Conservation (phyloP, 768 basidiomycete genomes). For the Cyathus striatus region DNA sequence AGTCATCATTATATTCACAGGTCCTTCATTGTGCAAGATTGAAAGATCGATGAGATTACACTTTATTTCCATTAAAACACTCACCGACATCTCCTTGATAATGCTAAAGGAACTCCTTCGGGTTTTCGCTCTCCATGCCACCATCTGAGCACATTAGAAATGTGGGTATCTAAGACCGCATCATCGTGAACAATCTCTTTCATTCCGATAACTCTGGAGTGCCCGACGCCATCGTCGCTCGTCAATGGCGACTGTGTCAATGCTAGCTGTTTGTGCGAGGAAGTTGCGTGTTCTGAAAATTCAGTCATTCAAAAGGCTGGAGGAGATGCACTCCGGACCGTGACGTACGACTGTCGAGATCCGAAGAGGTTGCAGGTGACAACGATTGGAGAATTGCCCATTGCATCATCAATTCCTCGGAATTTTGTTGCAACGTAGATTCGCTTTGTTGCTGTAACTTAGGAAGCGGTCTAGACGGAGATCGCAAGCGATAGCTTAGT, state of each 20-base stretch:
- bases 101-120: constrained; percentile 58
- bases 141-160: constrained; percentile 58
- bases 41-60: constrained; percentile 2
- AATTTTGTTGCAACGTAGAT: too few relatives aligned
- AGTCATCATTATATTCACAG: constrained; percentile 71
- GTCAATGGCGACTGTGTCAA: neutral
- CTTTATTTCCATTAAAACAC: constrained; percentile 17
- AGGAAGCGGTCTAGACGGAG: too few relatives aligned
- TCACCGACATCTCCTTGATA: constrained; percentile 64
- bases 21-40: too few relatives aligned
- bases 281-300: neutral
- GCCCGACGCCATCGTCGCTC: constrained; percentile 14
- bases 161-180: constrained; percentile 42
- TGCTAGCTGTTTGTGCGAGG: neutral
- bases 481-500: constrained; percentile 47
- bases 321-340: too few relatives aligned
- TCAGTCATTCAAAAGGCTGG: too few relatives aligned
- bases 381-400: constrained; percentile 10
- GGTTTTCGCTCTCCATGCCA: constrained; percentile 72
- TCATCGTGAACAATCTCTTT: constrained; percentile 56
- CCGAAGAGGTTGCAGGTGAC: too few relatives aligned
- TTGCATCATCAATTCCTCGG: too few relatives aligned
- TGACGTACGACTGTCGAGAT: too few relatives aligned
- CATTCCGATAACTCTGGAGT: constrained; percentile 55
- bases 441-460: too few relatives aligned